Evolutionary conservation across 495 filamentous ascomycete species (phyloP), one percentile per base, ranked within the genome.

Genomic region (Aspergillus taichungensis): DNA sequence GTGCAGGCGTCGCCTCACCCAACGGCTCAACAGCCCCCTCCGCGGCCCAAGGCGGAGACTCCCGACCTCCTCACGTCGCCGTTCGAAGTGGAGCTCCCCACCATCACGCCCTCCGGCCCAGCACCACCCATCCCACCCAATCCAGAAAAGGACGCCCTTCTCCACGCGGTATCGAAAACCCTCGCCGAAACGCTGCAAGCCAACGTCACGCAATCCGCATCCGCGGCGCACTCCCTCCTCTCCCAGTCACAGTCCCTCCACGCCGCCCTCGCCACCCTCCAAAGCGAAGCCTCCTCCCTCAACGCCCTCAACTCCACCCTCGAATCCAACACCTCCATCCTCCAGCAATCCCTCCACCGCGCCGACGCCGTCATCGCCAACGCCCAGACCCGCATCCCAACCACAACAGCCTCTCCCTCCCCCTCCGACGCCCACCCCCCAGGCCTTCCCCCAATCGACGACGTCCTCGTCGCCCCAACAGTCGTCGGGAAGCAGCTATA

Each of bases 401-500:
- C n/a, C n/a, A n/a, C n/a, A n/a, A n/a, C n/a, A n/a, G 44, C 49
- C 6, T 62, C 66, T 13, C 59, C 67, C 27, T 66, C 71, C 5
- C 68, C 61, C 41, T 43, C 62, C n/a, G 50, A 55, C 8, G 48
- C 70, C 24, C 52, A 67, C 31, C 28, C 46, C n/a, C 49, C 58
- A 4, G 72, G 68, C n/a, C 64, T 78, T 1, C 84, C 84, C 0
- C 72, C 75, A 14, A 82, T 97, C 37, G 92, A 98, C 66, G 86
- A 94, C 28, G 72, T 97, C 30, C 73, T 98, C 8, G 87, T 96
- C n/a, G 89, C 90, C 6, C 87, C 89, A 1, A 94, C 89, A 0
- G 85, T 97, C 3, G 90, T 95, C 13, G 88, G 84, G 6, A 86
- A 85, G 53, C 92, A 98, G 73, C 67, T 98, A 43, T 98, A 95